A percentile compares a stretch with the other conserved stretches of the same genome.
Evolutionary conservation across 2,329 filamentous ascomycete species (phyloP).

Genomic region (Verticillium tricorpus): DNA sequence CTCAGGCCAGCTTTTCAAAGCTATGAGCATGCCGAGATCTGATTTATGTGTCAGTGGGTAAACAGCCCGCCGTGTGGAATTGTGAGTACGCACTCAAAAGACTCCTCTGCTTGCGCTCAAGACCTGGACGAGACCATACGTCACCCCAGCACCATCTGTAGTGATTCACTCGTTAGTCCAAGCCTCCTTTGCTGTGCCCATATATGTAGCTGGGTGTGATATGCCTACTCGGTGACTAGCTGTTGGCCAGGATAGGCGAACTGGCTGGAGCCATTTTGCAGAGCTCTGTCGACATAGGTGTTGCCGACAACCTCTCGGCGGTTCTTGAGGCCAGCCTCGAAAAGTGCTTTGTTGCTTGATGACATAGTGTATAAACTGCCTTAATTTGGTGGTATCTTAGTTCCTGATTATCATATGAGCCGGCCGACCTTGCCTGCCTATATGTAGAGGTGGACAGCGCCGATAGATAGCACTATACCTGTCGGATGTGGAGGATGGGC

Average conservation of each 20-base stretch:
- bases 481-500: no score
- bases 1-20: conserved; percentile 53
- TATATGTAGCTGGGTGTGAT: background rate
- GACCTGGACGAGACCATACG: conserved; percentile 57
- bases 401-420: no score
- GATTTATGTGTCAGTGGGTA: background rate
- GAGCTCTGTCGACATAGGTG: conserved; percentile 51
- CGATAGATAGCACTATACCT: no score
- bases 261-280: conserved; percentile 47
- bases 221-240: conserved; percentile 50
- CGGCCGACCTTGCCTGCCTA: no score
- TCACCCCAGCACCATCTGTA: conserved; percentile 49
- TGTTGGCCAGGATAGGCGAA: conserved; percentile 58
- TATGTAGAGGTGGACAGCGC: no score
- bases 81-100: conserved; percentile 35
- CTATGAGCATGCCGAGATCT: conserved; percentile 59
- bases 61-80: background rate
- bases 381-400: no score
- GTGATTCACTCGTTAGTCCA: no score
- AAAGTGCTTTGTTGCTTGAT: conserved; percentile 31
- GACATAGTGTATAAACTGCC: background rate
- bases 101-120: conserved; percentile 54
- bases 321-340: conserved; percentile 54
- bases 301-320: conserved; percentile 55
- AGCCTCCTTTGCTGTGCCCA: no score